Evolutionary conservation across 225 moss, liverwort and hornwort genomes (phyloP).

Genomic region (Physcomitrellopsis africana): DNA sequence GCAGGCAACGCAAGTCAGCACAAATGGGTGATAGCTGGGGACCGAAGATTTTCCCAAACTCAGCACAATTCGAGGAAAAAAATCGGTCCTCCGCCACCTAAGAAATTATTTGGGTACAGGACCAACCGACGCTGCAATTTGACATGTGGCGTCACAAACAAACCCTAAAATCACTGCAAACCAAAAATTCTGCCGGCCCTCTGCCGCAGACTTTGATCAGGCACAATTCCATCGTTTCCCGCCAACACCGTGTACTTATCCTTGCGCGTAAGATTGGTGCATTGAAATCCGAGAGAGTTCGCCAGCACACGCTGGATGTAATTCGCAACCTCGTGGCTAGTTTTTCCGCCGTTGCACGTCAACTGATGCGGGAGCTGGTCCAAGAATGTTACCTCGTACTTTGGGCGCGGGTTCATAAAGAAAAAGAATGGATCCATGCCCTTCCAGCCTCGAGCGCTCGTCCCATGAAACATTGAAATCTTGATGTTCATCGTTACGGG

Average conservation of each 20-base stretch:
- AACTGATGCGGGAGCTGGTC: slow-evolving; percentile 74
- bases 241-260: slow-evolving; percentile 86
- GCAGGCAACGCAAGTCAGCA: neutral
- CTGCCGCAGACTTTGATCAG: slow-evolving; percentile 41
- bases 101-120: too few species aligned
- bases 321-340: slow-evolving; percentile 85
- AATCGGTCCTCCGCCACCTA: slow-evolving; percentile 43
- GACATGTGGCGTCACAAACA: too few species aligned
- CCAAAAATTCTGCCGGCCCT: slow-evolving; percentile 30
- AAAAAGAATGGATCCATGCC: slow-evolving; percentile 86
- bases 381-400: slow-evolving; percentile 79
- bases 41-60: slow-evolving; percentile 47
- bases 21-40: slow-evolving; percentile 4
- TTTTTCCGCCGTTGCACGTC: slow-evolving; percentile 77
- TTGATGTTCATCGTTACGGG: slow-evolving; percentile 85
- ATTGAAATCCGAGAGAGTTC: slow-evolving; percentile 74
- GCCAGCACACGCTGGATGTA: slow-evolving; percentile 79
- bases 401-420: slow-evolving; percentile 86
- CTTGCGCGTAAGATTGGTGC: slow-evolving; percentile 77
- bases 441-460: slow-evolving; percentile 89
- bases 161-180: slow-evolving; percentile 14
- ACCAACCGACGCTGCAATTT: neutral
- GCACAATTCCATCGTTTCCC: slow-evolving; percentile 79
- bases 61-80: slow-evolving; percentile 36
- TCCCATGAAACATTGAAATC: slow-evolving; percentile 85